These are phyloP conservation scores for Teratosphaeria viscida DNA, from an alignment of 2,329 filamentous ascomycete species.

Conservation along the genomic window DNA sequence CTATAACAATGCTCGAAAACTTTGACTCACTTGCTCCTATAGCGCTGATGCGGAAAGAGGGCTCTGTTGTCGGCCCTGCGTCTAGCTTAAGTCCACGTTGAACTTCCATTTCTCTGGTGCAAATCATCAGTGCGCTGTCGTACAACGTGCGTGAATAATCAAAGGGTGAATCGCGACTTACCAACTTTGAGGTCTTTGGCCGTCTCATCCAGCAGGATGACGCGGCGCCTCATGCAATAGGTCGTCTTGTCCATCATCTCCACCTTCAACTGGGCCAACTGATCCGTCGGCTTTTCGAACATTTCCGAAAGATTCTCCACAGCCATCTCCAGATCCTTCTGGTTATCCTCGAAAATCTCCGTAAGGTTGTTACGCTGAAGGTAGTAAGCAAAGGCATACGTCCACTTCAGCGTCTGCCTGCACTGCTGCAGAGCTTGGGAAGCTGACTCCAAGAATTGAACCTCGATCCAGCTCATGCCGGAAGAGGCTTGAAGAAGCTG, in stretches of 20 bases:
- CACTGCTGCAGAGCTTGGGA: constrained; percentile 91
- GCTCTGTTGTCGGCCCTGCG: not conserved
- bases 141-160: not conserved
- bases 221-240: constrained; percentile 85
- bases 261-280: constrained; percentile 78
- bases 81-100: constrained; percentile 1
- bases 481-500: constrained; percentile 85
- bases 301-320: constrained; percentile 96
- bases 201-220: constrained; percentile 85
- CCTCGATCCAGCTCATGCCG: constrained; percentile 97
- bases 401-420: constrained; percentile 98
- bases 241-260: constrained; percentile 98
- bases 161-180: constrained; percentile 35
- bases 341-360: constrained; percentile 96
- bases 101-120: constrained; percentile 1
- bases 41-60: not conserved
- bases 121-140: not conserved
- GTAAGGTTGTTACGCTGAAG: constrained; percentile 92
- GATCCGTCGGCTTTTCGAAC: constrained; percentile 93
- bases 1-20: not conserved
- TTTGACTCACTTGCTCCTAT: not conserved
- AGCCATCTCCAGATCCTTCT: constrained; percentile 94
- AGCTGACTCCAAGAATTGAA: constrained; percentile 89
- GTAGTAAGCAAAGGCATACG: constrained; percentile 97
- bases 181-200: constrained; percentile 84